Evolutionary conservation across 192 early-diverging fungal genomes (phyloP), one percentile per base, ranked within the genome.

Genomic region (Coemansia sp.): DNA sequence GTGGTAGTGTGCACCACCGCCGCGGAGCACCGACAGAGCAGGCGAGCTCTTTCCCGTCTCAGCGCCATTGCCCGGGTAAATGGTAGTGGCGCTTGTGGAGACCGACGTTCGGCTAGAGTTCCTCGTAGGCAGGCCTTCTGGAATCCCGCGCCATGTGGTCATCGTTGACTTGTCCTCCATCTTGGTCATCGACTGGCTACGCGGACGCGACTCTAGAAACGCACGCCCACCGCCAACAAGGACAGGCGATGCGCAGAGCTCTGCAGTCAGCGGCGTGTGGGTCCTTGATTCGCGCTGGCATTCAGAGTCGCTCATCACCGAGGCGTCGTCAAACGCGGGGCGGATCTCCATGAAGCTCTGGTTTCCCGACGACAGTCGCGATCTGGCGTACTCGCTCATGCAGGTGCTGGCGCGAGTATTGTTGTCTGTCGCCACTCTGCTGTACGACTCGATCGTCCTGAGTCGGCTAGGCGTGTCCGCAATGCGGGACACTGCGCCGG

Each of bases 161-260:
- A 73, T 72, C 1, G 79, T 81, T 50, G 68, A 64, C 65, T 73
- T 81, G 62, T 81, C 79, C 53, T 81, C 79, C 55, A 76, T 71
- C 46, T 67, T 64, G 6, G 71, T 59, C 54, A 81, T 70, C n/a
- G 79, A 75, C 40, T 70, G 57, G 62, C 74, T 81, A 45, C 74
- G 74, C 7, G 74, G 66, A 5, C 79, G 74, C 2, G 45, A 57
- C 19, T 68, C 75, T 1, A 42, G 43, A 10, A 39, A 61, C 57
- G 46, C 45, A 11, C 63, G 12, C 0, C 63, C 72, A 14, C 79
- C 79, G 16, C 79, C 79, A 37, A 81, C 74, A 37, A 81, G 69
- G 1, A 72, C 71, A 0, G 74, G 71, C 68, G 71, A 64, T 14
- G 71, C 60, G 2, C 74, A 61, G 1, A 38, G 53, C 50, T 70